Evolutionary conservation across 2,329 filamentous ascomycete genomes (phyloP).

Genomic region (Colletotrichum musicola): DNA sequence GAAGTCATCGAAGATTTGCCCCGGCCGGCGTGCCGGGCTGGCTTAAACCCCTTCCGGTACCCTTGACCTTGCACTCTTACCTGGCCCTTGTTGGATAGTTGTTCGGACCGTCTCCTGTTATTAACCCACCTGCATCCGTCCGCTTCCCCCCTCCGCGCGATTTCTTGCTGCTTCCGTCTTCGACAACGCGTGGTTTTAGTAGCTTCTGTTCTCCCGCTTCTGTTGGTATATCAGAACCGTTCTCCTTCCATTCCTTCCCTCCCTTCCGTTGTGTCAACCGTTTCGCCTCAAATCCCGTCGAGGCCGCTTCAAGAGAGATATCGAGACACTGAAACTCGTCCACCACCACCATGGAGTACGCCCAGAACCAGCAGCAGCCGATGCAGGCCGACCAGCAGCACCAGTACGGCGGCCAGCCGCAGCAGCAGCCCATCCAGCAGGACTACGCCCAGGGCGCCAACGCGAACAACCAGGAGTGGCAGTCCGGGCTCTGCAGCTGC

Average conservation of each 20-base stretch:
- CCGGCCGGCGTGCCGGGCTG: neutral
- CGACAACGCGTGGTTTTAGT: neutral
- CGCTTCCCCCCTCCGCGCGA: neutral
- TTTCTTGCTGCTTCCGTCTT: neutral
- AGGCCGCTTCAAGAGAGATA: neutral
- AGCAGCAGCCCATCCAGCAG: constrained; percentile 35
- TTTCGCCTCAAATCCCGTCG: neutral
- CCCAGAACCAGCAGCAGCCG: constrained; percentile 12
- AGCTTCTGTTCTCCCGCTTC: neutral
- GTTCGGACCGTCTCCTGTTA: neutral
- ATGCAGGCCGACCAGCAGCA: constrained; percentile 30
- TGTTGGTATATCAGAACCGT: neutral
- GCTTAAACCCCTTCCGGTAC: constrained; percentile 28
- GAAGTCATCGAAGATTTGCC: too few relatives aligned
- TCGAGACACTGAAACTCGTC: neutral
- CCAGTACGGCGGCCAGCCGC: constrained; percentile 26
- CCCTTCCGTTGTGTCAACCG: neutral
- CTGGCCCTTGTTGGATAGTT: too few relatives aligned
- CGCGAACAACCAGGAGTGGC: constrained; percentile 50
- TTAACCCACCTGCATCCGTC: constrained; percentile 21
- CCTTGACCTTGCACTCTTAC: neutral
- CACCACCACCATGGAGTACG: constrained; percentile 24
- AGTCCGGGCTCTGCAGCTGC: constrained; percentile 55
- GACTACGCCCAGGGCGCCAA: constrained; percentile 36
- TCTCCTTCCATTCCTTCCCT: neutral